phyloP scores from a whole-genome alignment of 2,329 filamentous ascomycete genomes.

The Didymella sp. region DNA sequence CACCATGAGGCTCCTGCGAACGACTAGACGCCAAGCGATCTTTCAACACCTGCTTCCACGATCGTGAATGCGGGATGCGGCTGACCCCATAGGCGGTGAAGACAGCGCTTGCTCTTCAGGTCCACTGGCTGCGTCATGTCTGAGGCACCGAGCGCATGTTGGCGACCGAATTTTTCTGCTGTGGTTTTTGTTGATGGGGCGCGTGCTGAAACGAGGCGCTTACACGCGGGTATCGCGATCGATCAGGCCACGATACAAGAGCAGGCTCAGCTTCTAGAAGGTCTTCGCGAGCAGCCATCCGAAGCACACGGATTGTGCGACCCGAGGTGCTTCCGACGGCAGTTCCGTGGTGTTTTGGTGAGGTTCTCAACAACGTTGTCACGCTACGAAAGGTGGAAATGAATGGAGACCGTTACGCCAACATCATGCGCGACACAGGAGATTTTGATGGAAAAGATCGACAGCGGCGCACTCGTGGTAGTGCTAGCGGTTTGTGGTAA shows the following conservation, averaged over 20 bases:
- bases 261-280: slow-evolving; percentile 27
- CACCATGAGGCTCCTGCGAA: slow-evolving; percentile 1
- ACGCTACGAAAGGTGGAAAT: slow-evolving; percentile 20
- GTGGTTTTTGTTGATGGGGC: slow-evolving; percentile 26
- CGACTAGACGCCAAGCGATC: slow-evolving; percentile 4
- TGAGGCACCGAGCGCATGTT: slow-evolving; percentile 29
- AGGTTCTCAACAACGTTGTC: slow-evolving; percentile 28
- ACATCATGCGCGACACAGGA: slow-evolving; percentile 31
- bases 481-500: slow-evolving; percentile 36
- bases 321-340: slow-evolving; percentile 6
- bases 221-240: slow-evolving; percentile 26
- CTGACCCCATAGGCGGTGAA: slow-evolving; percentile 45
- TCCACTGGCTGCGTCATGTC: slow-evolving; percentile 37
- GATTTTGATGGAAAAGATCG: slow-evolving; percentile 32
- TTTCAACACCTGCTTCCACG: slow-evolving; percentile 3
- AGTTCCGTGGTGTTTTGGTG: slow-evolving; percentile 16
- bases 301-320: slow-evolving; percentile 11
- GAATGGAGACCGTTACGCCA: slow-evolving; percentile 26
- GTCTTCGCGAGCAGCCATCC: slow-evolving; percentile 27
- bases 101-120: slow-evolving; percentile 14
- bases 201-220: slow-evolving; percentile 36
- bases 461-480: slow-evolving; percentile 29
- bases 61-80: slow-evolving; percentile 34
- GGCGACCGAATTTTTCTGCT: slow-evolving; percentile 28
- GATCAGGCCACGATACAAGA: slow-evolving; percentile 13